Evolutionary conservation across 2,329 filamentous ascomycete genomes (phyloP).

Genomic region (Aspergillus neotritici): DNA sequence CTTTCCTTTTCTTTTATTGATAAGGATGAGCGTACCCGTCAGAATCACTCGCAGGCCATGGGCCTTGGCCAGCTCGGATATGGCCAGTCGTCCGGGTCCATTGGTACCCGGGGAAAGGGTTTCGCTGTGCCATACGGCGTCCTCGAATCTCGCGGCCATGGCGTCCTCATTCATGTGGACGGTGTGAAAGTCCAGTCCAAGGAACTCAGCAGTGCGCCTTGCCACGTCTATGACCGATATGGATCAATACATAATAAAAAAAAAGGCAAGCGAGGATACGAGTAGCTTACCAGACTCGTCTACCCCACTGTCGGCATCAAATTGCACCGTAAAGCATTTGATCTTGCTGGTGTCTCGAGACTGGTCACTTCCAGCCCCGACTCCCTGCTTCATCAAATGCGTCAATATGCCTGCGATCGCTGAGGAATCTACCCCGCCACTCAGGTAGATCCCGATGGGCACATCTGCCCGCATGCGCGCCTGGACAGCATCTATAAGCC

Average conservation of each 20-base stretch:
- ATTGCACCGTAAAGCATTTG: slow-evolving; percentile 50
- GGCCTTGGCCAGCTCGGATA: slow-evolving; percentile 43
- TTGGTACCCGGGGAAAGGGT: slow-evolving; percentile 47
- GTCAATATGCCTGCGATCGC: slow-evolving; percentile 52
- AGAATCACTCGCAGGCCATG: slow-evolving; percentile 51
- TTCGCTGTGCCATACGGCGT: slow-evolving; percentile 44
- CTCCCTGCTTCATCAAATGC: slow-evolving; percentile 45
- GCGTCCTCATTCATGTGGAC: slow-evolving; percentile 41
- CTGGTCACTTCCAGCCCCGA: slow-evolving; percentile 43
- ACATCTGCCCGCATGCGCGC: slow-evolving; percentile 54
- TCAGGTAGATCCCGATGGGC: slow-evolving; percentile 53
- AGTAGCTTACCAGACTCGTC: slow-evolving; percentile 44
- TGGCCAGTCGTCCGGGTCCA: slow-evolving; percentile 47
- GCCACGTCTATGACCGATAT: slow-evolving; percentile 37
- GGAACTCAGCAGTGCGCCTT: slow-evolving; percentile 44
- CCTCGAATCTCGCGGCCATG: slow-evolving; percentile 41
- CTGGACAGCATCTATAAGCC: slow-evolving; percentile 49
- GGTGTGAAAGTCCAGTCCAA: slow-evolving; percentile 43
- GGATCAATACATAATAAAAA: slow-evolving; percentile 1
- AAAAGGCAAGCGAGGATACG: neutral
- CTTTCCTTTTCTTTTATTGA: too few relatives aligned
- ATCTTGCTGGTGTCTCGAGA: slow-evolving; percentile 31
- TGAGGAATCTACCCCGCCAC: slow-evolving; percentile 55
- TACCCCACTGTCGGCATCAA: slow-evolving; percentile 45
- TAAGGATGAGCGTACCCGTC: slow-evolving; percentile 35